Conservation (phyloP, 306 rosid genomes). For the Casuarina equisetifolia region DNA sequence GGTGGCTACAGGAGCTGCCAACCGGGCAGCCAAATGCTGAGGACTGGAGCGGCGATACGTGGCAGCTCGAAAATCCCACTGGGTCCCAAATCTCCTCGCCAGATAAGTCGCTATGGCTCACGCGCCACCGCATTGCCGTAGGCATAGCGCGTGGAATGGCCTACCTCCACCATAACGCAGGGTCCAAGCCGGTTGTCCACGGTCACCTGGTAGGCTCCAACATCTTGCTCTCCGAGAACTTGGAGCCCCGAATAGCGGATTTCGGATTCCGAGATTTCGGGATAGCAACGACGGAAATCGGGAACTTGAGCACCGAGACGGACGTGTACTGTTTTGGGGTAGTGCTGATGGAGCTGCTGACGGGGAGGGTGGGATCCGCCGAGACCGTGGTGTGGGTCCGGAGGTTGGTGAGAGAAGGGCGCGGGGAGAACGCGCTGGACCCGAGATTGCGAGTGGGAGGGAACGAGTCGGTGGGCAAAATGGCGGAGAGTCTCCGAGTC, state of each 20-base stretch:
- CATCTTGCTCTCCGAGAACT: slow-evolving; percentile 62
- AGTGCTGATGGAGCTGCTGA: slow-evolving; percentile 83
- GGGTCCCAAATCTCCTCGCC: slow-evolving; percentile 40
- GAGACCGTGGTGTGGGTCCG: slow-evolving; percentile 88
- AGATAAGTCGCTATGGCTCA: slow-evolving; percentile 70
- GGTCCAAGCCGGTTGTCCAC: slow-evolving; percentile 77
- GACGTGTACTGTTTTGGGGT: slow-evolving; percentile 98
- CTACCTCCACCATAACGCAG: slow-evolving; percentile 81
- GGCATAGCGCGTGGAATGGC: slow-evolving; percentile 96
- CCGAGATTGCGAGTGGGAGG: slow-evolving; percentile 44
- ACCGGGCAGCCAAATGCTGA: slow-evolving; percentile 87
- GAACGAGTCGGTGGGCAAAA: slow-evolving; percentile 48
- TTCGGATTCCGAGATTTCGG: slow-evolving; percentile 60
- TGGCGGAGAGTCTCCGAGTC: slow-evolving; percentile 89
- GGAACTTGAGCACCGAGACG: slow-evolving; percentile 43
- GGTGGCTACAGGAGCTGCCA: slow-evolving; percentile 94
- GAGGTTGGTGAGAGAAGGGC: slow-evolving; percentile 74
- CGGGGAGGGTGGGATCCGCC: slow-evolving; percentile 74
- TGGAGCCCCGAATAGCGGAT: slow-evolving; percentile 75
- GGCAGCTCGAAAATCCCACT: slow-evolving; percentile 57
- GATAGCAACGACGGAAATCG: neutral
- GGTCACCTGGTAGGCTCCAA: slow-evolving; percentile 82
- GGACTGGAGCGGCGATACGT: slow-evolving; percentile 90
- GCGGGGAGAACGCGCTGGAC: slow-evolving; percentile 50
- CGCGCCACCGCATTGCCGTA: slow-evolving; percentile 86